These are phyloP conservation scores for Pichia kluyveri DNA, from an alignment of 805 yeast species.

Conservation along the genomic window DNA sequence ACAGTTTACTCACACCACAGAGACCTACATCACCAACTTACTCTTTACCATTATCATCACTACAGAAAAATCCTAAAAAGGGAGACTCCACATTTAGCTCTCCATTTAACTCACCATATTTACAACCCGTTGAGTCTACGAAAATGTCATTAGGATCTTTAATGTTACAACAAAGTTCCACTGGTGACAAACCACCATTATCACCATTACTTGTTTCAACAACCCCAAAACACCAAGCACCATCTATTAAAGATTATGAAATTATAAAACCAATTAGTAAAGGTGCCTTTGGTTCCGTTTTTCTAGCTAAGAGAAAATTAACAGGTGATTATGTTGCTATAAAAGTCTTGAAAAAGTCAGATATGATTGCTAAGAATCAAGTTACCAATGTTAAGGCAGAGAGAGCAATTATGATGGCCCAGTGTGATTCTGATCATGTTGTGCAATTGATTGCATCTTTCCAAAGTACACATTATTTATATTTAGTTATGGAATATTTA, in stretches of 20 bases:
- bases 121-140: slow-evolving; percentile 35
- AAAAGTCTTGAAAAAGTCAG: slow-evolving; percentile 82
- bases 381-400: slow-evolving; percentile 91
- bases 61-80: slow-evolving; percentile 40
- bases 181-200: slow-evolving; percentile 50
- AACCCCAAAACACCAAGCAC: slow-evolving; percentile 44
- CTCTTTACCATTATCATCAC: slow-evolving; percentile 49
- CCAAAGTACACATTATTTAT: slow-evolving; percentile 79
- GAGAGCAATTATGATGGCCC: slow-evolving; percentile 96
- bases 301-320: slow-evolving; percentile 66
- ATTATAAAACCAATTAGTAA: slow-evolving; percentile 87
- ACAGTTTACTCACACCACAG: background rate
- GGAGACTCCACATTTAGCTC: slow-evolving; percentile 2
- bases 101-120: slow-evolving; percentile 42
- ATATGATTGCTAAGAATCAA: slow-evolving; percentile 96
- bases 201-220: slow-evolving; percentile 74
- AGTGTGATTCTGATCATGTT: slow-evolving; percentile 85
- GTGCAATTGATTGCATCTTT: slow-evolving; percentile 84
- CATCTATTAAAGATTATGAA: slow-evolving; percentile 82
- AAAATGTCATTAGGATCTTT: background rate
- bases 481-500: slow-evolving; percentile 91
- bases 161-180: background rate
- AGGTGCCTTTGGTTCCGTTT: slow-evolving; percentile 97
- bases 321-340: slow-evolving; percentile 96
- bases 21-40: slow-evolving; percentile 27